phyloP scores from a whole-genome alignment of 176 grass and related monocot species.

The Metroxylon sagu region DNA sequence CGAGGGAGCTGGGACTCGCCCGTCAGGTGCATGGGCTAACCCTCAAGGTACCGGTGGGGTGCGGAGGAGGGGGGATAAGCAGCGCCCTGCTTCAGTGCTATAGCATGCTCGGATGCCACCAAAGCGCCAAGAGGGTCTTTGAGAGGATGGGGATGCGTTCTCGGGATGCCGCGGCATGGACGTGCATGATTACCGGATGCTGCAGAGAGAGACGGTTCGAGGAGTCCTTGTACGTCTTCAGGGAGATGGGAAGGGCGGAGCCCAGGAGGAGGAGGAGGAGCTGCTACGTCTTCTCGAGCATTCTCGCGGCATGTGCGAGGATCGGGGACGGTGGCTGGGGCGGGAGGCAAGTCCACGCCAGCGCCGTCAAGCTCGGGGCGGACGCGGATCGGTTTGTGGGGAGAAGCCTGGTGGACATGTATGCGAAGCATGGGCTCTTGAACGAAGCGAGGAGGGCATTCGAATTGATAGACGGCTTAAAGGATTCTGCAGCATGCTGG shows the following conservation, averaged over 20 bases:
- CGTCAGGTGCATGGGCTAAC: conserved; percentile 48
- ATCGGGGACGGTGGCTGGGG: conserved; percentile 20
- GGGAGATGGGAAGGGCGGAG: conserved; percentile 35
- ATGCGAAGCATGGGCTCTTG: conserved; percentile 42
- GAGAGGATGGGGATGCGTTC: conserved; percentile 19
- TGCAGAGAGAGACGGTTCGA: conserved; percentile 38
- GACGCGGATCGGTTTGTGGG: conserved; percentile 47
- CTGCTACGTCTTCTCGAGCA: conserved; percentile 39
- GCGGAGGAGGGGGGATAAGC: conserved; percentile 13
- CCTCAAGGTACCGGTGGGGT: conserved; percentile 27
- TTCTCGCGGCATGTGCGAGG: conserved; percentile 45
- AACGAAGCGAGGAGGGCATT: conserved; percentile 49
- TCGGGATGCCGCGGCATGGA: conserved; percentile 37
- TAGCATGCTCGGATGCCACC: conserved; percentile 9
- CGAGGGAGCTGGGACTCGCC: conserved; percentile 16
- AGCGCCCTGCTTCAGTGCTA: conserved; percentile 62
- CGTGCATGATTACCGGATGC: conserved; percentile 42
- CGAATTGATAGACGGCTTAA: conserved; percentile 17
- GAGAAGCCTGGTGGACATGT: conserved; percentile 68
- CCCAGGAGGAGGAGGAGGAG: conserved; percentile 26
- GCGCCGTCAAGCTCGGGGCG: conserved; percentile 52
- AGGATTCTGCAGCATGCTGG: conserved; percentile 47
- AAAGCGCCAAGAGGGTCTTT: conserved; percentile 31
- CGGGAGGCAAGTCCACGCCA: conserved; percentile 58
- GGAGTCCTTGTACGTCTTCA: conserved; percentile 49